Evolutionary conservation across 2,329 filamentous ascomycete genomes (phyloP).

Genomic region (Sporothrix globosa): DNA sequence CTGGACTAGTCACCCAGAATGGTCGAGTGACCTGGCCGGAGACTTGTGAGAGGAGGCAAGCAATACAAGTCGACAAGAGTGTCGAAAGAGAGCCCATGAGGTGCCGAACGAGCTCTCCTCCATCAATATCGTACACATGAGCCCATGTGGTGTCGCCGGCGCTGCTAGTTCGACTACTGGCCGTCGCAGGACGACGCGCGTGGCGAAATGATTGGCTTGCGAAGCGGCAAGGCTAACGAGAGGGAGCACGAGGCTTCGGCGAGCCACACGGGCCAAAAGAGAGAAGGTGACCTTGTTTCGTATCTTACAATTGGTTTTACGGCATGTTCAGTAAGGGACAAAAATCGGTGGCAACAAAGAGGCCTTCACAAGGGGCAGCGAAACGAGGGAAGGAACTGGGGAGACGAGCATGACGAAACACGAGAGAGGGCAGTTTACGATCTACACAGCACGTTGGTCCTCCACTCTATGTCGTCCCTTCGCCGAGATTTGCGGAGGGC

Average conservation of each 20-base stretch:
- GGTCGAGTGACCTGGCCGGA: not conserved
- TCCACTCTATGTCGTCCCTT: not conserved
- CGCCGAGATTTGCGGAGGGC: not conserved
- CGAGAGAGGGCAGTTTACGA: conserved; percentile 5
- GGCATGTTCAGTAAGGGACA: too few relatives aligned
- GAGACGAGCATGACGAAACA: not conserved
- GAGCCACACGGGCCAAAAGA: not conserved
- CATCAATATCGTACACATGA: conserved; percentile 13
- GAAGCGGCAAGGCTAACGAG: conserved; percentile 30
- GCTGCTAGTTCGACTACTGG: conserved; percentile 18
- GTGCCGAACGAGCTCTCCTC: not conserved
- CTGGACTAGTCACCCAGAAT: not conserved
- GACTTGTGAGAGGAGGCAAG: not conserved
- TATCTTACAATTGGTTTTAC: too few relatives aligned
- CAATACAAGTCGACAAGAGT: not conserved
- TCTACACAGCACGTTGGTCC: conserved; percentile 7
- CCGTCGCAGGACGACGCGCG: conserved; percentile 27
- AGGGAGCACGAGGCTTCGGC: conserved; percentile 18
- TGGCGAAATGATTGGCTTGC: conserved; percentile 36
- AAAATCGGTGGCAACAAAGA: too few relatives aligned
- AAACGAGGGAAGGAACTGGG: not conserved
- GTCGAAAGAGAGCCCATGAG: too few relatives aligned
- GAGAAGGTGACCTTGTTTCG: not conserved
- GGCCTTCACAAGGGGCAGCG: not conserved
- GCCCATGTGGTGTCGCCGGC: conserved; percentile 26